Evolutionary conservation across 208 protist species (phyloP).

Genomic region (Acanthamoeba sp.): DNA sequence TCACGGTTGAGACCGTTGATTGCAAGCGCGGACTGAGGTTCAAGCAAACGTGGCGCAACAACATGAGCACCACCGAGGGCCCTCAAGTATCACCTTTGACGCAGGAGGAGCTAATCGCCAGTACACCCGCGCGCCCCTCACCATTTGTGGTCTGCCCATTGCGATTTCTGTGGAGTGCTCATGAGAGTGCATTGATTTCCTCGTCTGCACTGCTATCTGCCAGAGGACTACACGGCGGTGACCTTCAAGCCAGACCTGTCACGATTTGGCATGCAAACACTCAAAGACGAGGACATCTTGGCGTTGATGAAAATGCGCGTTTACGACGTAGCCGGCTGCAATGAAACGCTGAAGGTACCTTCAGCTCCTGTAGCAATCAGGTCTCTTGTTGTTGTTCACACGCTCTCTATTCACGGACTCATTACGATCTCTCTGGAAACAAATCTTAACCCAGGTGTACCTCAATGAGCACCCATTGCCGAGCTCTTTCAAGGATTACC

Average conservation of each 20-base stretch:
- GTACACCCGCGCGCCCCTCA: background rate
- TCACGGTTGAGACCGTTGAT: slow-evolving; percentile 98
- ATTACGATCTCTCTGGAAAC: no score
- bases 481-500: background rate
- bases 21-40: slow-evolving; percentile 82
- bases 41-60: slow-evolving; percentile 6
- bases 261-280: slow-evolving; percentile 95
- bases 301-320: slow-evolving; percentile 97
- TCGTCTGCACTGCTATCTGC: background rate
- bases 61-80: slow-evolving; percentile 54
- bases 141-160: background rate
- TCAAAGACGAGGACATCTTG: slow-evolving; percentile 97
- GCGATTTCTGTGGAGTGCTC: no score
- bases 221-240: slow-evolving; percentile 67
- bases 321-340: slow-evolving; percentile 99
- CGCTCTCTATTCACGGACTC: background rate
- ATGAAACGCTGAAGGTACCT: slow-evolving; percentile 88
- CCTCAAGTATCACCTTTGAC: background rate
- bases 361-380: background rate
- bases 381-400: background rate
- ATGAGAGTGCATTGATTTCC: no score
- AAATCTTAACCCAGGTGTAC: slow-evolving; percentile 90
- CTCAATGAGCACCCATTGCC: slow-evolving; percentile 93
- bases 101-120: background rate
- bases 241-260: slow-evolving; percentile 96